A percentile compares a stretch with the other conserved stretches of the same genome.
phyloP scores from a whole-genome alignment of 1,139 yeast genomes.

The Scheffersomyces segobiensis region DNA sequence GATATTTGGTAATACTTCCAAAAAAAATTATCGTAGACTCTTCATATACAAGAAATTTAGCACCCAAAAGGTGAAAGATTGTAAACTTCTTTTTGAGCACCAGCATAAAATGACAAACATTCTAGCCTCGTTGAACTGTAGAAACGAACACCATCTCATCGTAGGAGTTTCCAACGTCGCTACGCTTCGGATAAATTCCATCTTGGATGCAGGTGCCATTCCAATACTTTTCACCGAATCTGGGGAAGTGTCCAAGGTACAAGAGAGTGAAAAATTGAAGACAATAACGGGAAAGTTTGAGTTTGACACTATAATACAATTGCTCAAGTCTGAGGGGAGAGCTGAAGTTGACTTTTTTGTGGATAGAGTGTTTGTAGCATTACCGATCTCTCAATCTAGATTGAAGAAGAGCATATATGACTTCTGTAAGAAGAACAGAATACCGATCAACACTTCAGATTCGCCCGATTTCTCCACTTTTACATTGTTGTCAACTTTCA shows the following conservation, averaged over 20 bases:
- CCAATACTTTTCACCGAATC: constrained; percentile 45
- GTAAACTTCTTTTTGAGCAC: neutral
- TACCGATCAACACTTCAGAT: constrained; percentile 82
- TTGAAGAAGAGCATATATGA: constrained; percentile 42
- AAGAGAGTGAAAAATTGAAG: constrained; percentile 23
- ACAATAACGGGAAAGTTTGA: constrained; percentile 37
- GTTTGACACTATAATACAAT: constrained; percentile 12
- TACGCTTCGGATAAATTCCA: constrained; percentile 48
- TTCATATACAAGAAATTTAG: neutral
- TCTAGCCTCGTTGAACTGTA: constrained; percentile 51
- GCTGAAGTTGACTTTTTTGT: constrained; percentile 60
- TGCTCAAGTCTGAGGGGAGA: constrained; percentile 60
- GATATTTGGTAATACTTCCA: constrained; percentile 11
- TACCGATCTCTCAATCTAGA: constrained; percentile 25
- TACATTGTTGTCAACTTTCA: constrained; percentile 69
- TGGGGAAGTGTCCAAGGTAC: constrained; percentile 9
- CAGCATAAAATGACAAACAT: constrained; percentile 29
- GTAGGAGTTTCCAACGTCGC: constrained; percentile 60
- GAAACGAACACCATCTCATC: constrained; percentile 59
- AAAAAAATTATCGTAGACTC: neutral
- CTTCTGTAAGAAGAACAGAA: constrained; percentile 59
- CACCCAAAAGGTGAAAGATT: neutral
- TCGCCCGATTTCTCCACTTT: constrained; percentile 73
- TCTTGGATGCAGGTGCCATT: constrained; percentile 57
- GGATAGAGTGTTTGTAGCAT: constrained; percentile 72